Evolutionary conservation across 805 yeast species (phyloP).

Genomic region (Yamadazyma ubonensis): DNA sequence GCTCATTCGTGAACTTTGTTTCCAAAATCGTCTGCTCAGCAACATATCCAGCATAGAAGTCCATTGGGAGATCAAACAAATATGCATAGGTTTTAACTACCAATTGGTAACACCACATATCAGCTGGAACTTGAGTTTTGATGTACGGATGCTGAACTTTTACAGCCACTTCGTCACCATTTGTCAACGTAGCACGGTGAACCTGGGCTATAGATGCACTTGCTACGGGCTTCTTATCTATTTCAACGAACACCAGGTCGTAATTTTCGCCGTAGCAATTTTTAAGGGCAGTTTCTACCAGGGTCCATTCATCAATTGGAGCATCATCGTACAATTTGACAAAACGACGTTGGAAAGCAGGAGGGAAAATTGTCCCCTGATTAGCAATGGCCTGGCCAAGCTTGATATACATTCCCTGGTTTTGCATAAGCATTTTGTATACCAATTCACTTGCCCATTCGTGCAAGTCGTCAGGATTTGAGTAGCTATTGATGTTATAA

Average conservation of each 20-base stretch:
- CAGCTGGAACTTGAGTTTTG: conserved; percentile 57
- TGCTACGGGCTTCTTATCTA: conserved; percentile 64
- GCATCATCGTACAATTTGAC: conserved; percentile 64
- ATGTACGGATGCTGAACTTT: conserved; percentile 68
- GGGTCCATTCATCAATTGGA: conserved; percentile 55
- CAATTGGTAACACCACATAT: conserved; percentile 55
- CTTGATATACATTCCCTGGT: conserved; percentile 61
- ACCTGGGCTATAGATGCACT: conserved; percentile 78
- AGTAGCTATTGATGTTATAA: conserved; percentile 41
- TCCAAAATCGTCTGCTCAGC: conserved; percentile 59
- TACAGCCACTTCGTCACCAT: conserved; percentile 57
- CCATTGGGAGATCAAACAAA: conserved; percentile 64
- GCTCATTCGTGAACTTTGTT: conserved; percentile 59
- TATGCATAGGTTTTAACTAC: conserved; percentile 54
- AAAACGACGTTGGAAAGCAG: conserved; percentile 59
- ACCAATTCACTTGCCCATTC: conserved; percentile 50
- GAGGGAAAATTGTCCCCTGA: conserved; percentile 68
- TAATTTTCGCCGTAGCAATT: conserved; percentile 16
- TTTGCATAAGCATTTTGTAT: conserved; percentile 27
- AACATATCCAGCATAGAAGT: conserved; percentile 54
- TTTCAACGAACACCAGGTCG: conserved; percentile 33
- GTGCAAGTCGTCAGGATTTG: conserved; percentile 51
- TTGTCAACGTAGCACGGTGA: conserved; percentile 49
- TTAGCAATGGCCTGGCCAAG: conserved; percentile 79
- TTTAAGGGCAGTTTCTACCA: conserved; percentile 39